phyloP scores from a whole-genome alignment of 2,329 filamentous ascomycete species.

The Didymella exigua region DNA sequence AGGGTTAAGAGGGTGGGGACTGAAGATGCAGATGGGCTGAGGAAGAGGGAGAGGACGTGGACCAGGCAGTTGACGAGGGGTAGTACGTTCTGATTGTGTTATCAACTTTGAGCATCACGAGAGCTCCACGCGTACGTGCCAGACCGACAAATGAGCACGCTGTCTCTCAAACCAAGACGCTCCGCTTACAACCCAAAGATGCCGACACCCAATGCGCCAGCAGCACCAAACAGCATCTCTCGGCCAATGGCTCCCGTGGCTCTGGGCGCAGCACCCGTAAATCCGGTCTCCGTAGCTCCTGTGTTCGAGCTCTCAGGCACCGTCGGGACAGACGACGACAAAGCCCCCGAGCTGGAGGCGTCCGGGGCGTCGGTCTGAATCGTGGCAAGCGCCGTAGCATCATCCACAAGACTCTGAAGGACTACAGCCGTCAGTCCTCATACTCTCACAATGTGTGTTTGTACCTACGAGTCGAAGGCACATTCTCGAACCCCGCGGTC shows the following conservation, averaged over 20 bases:
- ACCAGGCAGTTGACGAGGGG: slow-evolving; percentile 31
- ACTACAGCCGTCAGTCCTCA: slow-evolving; percentile 7
- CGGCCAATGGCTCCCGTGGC: neutral
- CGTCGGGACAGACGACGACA: neutral
- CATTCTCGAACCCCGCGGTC: slow-evolving; percentile 11
- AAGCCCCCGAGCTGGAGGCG: neutral
- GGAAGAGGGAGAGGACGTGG: slow-evolving; percentile 22
- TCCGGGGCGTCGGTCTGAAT: slow-evolving; percentile 1
- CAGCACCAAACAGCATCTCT: slow-evolving; percentile 17
- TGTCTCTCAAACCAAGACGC: too few species aligned
- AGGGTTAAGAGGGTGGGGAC: slow-evolving; percentile 28
- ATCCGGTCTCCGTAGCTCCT: neutral
- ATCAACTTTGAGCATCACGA: too few species aligned
- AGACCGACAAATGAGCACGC: too few species aligned
- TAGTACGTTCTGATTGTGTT: slow-evolving; percentile 35
- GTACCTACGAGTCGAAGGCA: slow-evolving; percentile 11
- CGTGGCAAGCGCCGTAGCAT: slow-evolving; percentile 6
- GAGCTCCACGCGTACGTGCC: too few species aligned
- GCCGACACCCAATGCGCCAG: slow-evolving; percentile 11
- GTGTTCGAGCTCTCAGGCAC: neutral
- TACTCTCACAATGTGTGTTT: neutral
- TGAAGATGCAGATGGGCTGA: neutral
- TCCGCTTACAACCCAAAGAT: slow-evolving; percentile 11
- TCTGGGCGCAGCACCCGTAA: slow-evolving; percentile 3
- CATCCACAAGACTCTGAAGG: slow-evolving; percentile 5